Evolutionary conservation across 257 asterid genomes (phyloP).

Genomic region (Petrea volubilis): DNA sequence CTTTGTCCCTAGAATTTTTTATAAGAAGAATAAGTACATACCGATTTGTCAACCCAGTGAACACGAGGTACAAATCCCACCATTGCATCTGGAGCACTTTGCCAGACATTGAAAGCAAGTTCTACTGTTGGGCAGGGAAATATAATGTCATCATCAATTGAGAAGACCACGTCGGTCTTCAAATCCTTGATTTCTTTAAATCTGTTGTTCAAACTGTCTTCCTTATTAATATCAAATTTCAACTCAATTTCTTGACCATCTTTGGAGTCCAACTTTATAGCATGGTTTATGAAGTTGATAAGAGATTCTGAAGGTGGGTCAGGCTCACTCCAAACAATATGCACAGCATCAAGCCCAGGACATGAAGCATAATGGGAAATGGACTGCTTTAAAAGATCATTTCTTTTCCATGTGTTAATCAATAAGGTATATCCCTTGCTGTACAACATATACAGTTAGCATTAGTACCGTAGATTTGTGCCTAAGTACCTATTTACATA

Average conservation of each 20-base stretch:
- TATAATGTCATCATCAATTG: slow-evolving; percentile 80
- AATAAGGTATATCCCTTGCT: slow-evolving; percentile 78
- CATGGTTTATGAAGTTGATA: slow-evolving; percentile 47
- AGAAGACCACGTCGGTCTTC: slow-evolving; percentile 73
- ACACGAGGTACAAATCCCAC: slow-evolving; percentile 95
- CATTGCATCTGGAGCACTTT: slow-evolving; percentile 77
- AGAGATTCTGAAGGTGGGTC: slow-evolving; percentile 71
- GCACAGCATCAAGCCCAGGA: slow-evolving; percentile 69
- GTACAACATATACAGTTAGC: slow-evolving; percentile 23
- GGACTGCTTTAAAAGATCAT: slow-evolving; percentile 75
- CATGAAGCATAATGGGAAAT: slow-evolving; percentile 77
- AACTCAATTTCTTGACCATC: slow-evolving; percentile 54
- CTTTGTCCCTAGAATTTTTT: not conserved
- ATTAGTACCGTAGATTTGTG: not conserved
- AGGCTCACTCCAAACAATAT: slow-evolving; percentile 85
- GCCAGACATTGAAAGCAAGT: slow-evolving; percentile 75
- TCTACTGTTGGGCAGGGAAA: slow-evolving; percentile 75
- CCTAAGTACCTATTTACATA: not conserved
- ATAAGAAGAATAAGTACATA: slow-evolving; percentile 30
- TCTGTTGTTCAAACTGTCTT: slow-evolving; percentile 88
- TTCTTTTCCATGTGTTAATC: slow-evolving; percentile 91
- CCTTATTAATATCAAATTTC: slow-evolving; percentile 65
- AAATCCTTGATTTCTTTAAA: slow-evolving; percentile 80
- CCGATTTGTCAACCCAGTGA: slow-evolving; percentile 69
- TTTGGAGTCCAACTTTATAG: slow-evolving; percentile 40